Conservation (phyloP, 1,139 yeast species). For the Taphrina wiesneri region DNA sequence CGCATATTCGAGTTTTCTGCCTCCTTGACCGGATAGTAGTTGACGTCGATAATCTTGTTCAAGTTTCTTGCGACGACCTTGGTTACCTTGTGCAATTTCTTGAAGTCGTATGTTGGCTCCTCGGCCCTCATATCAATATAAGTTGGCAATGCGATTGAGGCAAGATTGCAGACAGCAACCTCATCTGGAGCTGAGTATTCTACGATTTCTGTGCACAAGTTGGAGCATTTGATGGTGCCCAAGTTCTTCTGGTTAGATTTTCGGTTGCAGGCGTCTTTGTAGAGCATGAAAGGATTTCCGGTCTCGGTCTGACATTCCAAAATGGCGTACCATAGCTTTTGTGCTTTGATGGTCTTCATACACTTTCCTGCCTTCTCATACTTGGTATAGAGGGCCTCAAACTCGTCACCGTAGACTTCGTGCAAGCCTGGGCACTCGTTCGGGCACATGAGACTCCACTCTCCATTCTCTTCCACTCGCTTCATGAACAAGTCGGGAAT, state of each 20-base stretch:
- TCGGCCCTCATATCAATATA: conserved; percentile 52
- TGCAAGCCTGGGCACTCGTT: conserved; percentile 82
- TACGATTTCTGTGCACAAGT: conserved; percentile 86
- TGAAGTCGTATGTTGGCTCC: conserved; percentile 63
- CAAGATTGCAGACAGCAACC: conserved; percentile 88
- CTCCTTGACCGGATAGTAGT: conserved; percentile 72
- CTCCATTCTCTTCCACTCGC: conserved; percentile 73
- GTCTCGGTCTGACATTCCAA: conserved; percentile 90
- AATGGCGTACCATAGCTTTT: conserved; percentile 83
- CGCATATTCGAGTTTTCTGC: conserved; percentile 69
- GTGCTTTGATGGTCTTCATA: conserved; percentile 72
- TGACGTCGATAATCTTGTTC: conserved; percentile 74
- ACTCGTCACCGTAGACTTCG: conserved; percentile 80
- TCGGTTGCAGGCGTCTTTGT: conserved; percentile 81
- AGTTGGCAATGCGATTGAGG: conserved; percentile 80
- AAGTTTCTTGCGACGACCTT: conserved; percentile 74
- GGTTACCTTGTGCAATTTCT: conserved; percentile 67
- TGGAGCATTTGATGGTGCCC: conserved; percentile 84
- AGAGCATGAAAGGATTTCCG: conserved; percentile 88
- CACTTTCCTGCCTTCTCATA: conserved; percentile 76
- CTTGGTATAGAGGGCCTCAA: conserved; percentile 63
- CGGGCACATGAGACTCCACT: conserved; percentile 87
- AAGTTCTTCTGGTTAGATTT: conserved; percentile 84
- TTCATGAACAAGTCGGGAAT: conserved; percentile 87
- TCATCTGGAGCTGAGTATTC: conserved; percentile 86